Evolutionary conservation across 352 stramenopile species (phyloP).

Genomic region (Pythium monospermum): DNA sequence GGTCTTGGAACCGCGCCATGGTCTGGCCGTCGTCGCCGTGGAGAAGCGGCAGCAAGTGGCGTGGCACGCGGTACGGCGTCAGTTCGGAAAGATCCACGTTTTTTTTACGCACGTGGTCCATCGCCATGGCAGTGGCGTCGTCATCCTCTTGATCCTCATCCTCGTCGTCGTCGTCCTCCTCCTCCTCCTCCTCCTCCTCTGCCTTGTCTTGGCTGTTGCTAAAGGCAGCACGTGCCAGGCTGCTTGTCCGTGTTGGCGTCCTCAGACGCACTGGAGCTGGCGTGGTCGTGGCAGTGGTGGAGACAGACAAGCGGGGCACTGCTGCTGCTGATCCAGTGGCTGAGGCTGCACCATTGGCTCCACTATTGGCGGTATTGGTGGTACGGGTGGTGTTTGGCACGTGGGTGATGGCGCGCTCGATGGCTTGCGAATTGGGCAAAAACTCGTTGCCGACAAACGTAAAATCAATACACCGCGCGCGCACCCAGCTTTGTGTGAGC

Average conservation of each 20-base stretch:
- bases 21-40: conserved; percentile 66
- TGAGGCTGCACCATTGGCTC: too few relatives aligned
- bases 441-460: conserved; percentile 89
- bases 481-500: conserved; percentile 59
- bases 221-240: background rate
- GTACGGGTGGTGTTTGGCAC: conserved; percentile 6
- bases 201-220: too few relatives aligned
- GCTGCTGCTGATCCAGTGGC: too few relatives aligned
- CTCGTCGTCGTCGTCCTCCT: conserved; percentile 22
- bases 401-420: conserved; percentile 59
- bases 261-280: background rate
- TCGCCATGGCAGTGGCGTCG: conserved; percentile 30
- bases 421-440: conserved; percentile 82
- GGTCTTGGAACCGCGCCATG: conserved; percentile 73
- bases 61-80: conserved; percentile 68
- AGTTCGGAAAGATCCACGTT: conserved; percentile 77
- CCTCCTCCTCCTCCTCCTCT: conserved; percentile 3
- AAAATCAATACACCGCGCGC: conserved; percentile 77
- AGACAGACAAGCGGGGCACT: too few relatives aligned
- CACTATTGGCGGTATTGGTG: conserved; percentile 7
- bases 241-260: conserved; percentile 4
- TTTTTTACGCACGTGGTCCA: conserved; percentile 48
- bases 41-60: conserved; percentile 56
- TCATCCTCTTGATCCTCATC: conserved; percentile 5
- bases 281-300: background rate